phyloP scores from a whole-genome alignment of 176 grass and related monocot species.

The Avena eriantha region DNA sequence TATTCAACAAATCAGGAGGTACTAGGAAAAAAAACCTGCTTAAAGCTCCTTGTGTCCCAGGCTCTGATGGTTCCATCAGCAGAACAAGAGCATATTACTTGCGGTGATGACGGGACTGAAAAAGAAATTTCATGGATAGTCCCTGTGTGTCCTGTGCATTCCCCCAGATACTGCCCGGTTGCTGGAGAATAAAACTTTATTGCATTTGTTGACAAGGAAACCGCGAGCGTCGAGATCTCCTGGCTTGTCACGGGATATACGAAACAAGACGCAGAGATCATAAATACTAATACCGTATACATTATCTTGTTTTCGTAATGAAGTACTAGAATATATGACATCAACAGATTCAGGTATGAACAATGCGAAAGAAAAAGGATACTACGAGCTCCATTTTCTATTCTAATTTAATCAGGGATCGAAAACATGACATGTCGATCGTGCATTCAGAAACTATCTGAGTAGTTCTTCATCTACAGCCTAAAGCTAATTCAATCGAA shows the following conservation, averaged over 20 bases:
- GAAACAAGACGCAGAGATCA: slow-evolving; percentile 26
- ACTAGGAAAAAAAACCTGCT: slow-evolving; percentile 67
- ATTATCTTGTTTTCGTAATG: not conserved
- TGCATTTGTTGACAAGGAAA: slow-evolving; percentile 80
- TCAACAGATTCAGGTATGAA: not conserved
- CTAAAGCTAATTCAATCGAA: not conserved
- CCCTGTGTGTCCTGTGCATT: slow-evolving; percentile 72
- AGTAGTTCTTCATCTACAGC: not conserved
- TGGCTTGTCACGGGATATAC: slow-evolving; percentile 59
- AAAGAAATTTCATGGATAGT: slow-evolving; percentile 86
- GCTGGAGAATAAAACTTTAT: slow-evolving; percentile 84
- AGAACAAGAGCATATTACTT: slow-evolving; percentile 86
- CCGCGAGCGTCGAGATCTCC: slow-evolving; percentile 80
- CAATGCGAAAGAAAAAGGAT: not conserved
- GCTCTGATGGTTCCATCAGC: slow-evolving; percentile 88
- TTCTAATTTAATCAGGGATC: no score
- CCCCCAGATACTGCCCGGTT: slow-evolving; percentile 85
- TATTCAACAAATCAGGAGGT: not conserved
- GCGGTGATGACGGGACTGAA: slow-evolving; percentile 65
- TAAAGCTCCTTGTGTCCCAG: slow-evolving; percentile 88
- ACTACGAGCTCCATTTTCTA: no score
- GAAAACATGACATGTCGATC: not conserved
- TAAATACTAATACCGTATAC: slow-evolving; percentile 26
- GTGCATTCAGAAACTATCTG: not conserved
- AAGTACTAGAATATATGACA: not conserved